Evolutionary conservation across 345 rosid genomes (phyloP).

Genomic region (Salix udensis): DNA sequence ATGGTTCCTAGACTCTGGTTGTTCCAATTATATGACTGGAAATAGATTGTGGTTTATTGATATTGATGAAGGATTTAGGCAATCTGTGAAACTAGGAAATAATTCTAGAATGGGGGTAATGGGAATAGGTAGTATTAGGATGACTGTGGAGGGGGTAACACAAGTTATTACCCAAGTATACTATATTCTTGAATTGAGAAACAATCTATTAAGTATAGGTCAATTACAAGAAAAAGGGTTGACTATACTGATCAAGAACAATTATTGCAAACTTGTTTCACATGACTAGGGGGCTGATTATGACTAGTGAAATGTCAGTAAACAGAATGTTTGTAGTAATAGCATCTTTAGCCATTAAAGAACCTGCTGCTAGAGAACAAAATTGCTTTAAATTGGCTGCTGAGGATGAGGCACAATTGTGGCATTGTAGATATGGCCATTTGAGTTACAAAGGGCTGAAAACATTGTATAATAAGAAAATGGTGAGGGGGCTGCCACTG

Average conservation of each 20-base stretch:
- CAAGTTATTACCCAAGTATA: not conserved
- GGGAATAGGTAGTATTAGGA: no score
- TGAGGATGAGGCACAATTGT: not conserved
- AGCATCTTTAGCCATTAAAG: no score
- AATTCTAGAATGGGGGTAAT: no score
- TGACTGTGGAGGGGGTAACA: not conserved
- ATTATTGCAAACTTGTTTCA: not conserved
- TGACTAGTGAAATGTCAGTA: not conserved
- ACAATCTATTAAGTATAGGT: not conserved
- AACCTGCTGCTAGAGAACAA: not conserved
- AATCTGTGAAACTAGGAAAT: no score
- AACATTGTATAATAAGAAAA: not conserved
- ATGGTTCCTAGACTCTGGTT: no score
- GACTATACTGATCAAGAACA: not conserved
- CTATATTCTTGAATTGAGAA: not conserved
- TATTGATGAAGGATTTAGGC: no score
- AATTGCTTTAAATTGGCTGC: not conserved
- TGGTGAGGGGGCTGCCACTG: not conserved
- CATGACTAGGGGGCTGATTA: not conserved
- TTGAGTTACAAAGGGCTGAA: not conserved
- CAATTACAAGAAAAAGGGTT: not conserved
- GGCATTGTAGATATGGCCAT: not conserved
- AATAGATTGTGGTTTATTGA: no score
- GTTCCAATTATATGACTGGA: no score
- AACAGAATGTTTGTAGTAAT: not conserved